phyloP scores from a whole-genome alignment of 495 filamentous ascomycete genomes.

The Xylaria castorea region DNA sequence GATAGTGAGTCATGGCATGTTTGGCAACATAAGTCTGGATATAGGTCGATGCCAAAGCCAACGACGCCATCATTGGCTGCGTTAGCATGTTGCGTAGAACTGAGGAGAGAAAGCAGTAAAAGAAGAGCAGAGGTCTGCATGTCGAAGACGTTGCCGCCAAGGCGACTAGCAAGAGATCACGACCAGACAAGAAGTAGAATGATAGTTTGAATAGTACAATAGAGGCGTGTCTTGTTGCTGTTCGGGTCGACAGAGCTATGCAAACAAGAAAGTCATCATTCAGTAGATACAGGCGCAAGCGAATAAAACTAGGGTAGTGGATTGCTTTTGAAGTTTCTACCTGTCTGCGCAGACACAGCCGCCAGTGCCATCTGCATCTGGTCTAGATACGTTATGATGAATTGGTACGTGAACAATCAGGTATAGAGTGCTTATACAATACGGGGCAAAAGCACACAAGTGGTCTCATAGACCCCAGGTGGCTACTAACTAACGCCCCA shows the following conservation, averaged over 20 bases:
- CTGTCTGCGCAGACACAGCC: too few relatives aligned
- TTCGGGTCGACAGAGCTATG: background rate
- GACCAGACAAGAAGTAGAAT: background rate
- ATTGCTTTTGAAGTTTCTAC: too few relatives aligned
- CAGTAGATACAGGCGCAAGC: background rate
- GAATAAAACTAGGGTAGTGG: too few relatives aligned
- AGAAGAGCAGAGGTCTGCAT: background rate
- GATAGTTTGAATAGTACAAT: background rate
- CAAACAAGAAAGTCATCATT: background rate
- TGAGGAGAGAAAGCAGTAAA: background rate
- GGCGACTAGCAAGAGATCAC: background rate
- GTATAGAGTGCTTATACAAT: too few relatives aligned
- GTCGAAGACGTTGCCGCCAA: background rate
- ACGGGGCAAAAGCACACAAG: too few relatives aligned
- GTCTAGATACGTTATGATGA: too few relatives aligned
- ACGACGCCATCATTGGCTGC: background rate
- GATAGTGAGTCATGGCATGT: constrained; percentile 8
- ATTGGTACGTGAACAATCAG: too few relatives aligned
- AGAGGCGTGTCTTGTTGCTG: background rate
- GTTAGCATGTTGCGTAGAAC: background rate
- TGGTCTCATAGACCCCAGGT: too few relatives aligned
- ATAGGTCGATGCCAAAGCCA: constrained; percentile 3
- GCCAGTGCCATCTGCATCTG: too few relatives aligned
- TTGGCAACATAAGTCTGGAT: constrained; percentile 8
- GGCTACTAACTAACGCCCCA: too few relatives aligned